phyloP scores from a whole-genome alignment of 1,139 yeast genomes.

The Suhomyces bolitotheri region DNA sequence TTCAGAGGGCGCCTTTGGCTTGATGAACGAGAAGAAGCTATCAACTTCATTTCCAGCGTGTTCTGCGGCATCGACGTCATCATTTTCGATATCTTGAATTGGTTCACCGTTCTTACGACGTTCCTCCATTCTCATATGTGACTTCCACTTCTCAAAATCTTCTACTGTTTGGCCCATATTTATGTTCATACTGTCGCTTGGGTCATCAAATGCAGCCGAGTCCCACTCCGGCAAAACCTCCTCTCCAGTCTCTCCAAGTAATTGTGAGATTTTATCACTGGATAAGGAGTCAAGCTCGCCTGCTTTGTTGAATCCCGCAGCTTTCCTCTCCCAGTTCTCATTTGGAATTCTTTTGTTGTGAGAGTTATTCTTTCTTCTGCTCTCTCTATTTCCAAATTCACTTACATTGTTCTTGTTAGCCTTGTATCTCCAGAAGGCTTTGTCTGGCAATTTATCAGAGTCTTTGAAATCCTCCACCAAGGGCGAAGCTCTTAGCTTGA shows the following conservation, averaged over 20 bases:
- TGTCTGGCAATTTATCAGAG: slow-evolving; percentile 38
- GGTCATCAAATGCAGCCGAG: slow-evolving; percentile 26
- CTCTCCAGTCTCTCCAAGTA: slow-evolving; percentile 41
- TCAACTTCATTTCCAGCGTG: slow-evolving; percentile 49
- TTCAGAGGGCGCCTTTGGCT: slow-evolving; percentile 22
- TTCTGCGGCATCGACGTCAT: slow-evolving; percentile 17
- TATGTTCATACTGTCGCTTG: slow-evolving; percentile 22
- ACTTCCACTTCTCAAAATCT: slow-evolving; percentile 73
- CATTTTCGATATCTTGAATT: slow-evolving; percentile 3
- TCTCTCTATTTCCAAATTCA: slow-evolving; percentile 14
- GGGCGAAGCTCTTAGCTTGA: slow-evolving; percentile 38
- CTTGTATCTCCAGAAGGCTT: slow-evolving; percentile 41
- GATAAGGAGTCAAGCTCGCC: slow-evolving; percentile 32
- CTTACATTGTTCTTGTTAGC: slow-evolving; percentile 6
- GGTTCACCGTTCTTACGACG: slow-evolving; percentile 51
- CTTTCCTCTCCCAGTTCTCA: slow-evolving; percentile 35
- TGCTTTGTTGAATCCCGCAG: slow-evolving; percentile 23
- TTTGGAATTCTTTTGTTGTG: slow-evolving; percentile 20
- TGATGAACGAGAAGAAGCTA: slow-evolving; percentile 51
- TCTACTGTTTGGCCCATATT: slow-evolving; percentile 61
- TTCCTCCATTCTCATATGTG: slow-evolving; percentile 58
- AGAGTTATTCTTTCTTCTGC: slow-evolving; percentile 13
- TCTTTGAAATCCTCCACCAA: slow-evolving; percentile 29
- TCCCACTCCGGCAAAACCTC: slow-evolving; percentile 59
- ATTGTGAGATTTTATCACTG: slow-evolving; percentile 32